phyloP scores from a whole-genome alignment of 2,329 filamentous ascomycete species.

The Trematosphaeria pertusa region DNA sequence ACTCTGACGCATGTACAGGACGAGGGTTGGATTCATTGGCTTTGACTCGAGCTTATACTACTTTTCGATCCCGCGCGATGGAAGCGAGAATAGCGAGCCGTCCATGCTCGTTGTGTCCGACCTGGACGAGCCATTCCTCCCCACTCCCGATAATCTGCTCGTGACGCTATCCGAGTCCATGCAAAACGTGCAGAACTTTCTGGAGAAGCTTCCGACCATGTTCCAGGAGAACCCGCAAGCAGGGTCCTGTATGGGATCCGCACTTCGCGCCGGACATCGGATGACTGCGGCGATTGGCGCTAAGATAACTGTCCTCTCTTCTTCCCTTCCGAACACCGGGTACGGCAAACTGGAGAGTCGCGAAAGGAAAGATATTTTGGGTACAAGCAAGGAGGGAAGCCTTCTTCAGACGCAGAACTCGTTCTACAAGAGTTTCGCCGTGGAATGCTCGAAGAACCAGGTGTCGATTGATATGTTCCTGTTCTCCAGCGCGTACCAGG shows the following conservation, averaged over 20 bases:
- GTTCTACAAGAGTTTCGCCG: slow-evolving; percentile 99
- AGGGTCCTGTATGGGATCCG: slow-evolving; percentile 93
- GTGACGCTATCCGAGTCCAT: slow-evolving; percentile 89
- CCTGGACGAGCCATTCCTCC: slow-evolving; percentile 93
- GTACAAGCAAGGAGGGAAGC: slow-evolving; percentile 87
- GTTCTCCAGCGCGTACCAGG: slow-evolving; percentile 68
- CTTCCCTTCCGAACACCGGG: slow-evolving; percentile 88
- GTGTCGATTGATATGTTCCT: slow-evolving; percentile 73
- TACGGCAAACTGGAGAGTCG: slow-evolving; percentile 85
- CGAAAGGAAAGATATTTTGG: slow-evolving; percentile 97
- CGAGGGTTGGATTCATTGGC: slow-evolving; percentile 91
- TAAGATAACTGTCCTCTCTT: slow-evolving; percentile 90
- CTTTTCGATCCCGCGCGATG: slow-evolving; percentile 91
- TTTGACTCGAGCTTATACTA: slow-evolving; percentile 96
- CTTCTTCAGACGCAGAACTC: slow-evolving; percentile 91
- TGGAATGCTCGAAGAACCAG: slow-evolving; percentile 98
- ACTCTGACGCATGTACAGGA: slow-evolving; percentile 55
- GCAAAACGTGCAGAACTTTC: slow-evolving; percentile 88
- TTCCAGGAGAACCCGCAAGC: slow-evolving; percentile 93
- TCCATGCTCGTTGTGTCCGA: slow-evolving; percentile 95
- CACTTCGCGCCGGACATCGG: slow-evolving; percentile 91
- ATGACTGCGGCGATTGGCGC: slow-evolving; percentile 93
- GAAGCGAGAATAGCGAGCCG: slow-evolving; percentile 82
- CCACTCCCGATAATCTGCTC: slow-evolving; percentile 88
- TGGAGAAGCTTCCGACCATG: slow-evolving; percentile 92